Percentiles rank a stretch among this genome's conserved stretches.
These are phyloP conservation scores for Bjerkandera adusta DNA, from an alignment of 1,284 basidiomycete species.

Conservation along the genomic window DNA sequence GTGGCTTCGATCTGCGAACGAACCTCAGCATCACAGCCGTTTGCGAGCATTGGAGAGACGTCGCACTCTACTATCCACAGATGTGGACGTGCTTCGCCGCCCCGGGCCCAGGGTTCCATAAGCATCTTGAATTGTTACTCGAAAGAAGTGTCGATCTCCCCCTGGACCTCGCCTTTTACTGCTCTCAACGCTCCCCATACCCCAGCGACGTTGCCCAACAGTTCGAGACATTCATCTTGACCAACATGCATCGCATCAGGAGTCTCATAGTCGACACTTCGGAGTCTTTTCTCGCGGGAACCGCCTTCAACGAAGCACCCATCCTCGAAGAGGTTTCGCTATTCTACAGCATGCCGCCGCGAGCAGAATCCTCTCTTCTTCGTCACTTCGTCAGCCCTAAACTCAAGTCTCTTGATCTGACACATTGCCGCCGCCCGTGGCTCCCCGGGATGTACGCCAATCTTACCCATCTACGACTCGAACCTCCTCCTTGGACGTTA, in stretches of 20 bases:
- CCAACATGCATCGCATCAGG: neutral
- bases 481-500: neutral
- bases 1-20: neutral
- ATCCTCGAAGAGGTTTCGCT: neutral
- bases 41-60: neutral
- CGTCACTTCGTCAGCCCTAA: neutral
- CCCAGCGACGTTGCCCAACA: neutral
- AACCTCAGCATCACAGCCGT: neutral
- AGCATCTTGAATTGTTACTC: neutral
- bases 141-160: neutral
- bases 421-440: neutral
- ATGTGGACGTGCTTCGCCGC: too few relatives aligned
- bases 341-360: neutral
- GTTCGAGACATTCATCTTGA: neutral
- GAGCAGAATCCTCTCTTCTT: neutral
- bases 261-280: neutral
- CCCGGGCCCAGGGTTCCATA: too few relatives aligned
- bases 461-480: neutral
- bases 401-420: neutral
- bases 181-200: neutral
- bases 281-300: neutral
- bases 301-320: neutral
- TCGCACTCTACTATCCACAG: neutral
- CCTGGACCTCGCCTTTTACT: neutral
- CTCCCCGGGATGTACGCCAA: neutral